Evolutionary conservation across 352 stramenopile species (phyloP).

Genomic region (Globisporangium splendens): DNA sequence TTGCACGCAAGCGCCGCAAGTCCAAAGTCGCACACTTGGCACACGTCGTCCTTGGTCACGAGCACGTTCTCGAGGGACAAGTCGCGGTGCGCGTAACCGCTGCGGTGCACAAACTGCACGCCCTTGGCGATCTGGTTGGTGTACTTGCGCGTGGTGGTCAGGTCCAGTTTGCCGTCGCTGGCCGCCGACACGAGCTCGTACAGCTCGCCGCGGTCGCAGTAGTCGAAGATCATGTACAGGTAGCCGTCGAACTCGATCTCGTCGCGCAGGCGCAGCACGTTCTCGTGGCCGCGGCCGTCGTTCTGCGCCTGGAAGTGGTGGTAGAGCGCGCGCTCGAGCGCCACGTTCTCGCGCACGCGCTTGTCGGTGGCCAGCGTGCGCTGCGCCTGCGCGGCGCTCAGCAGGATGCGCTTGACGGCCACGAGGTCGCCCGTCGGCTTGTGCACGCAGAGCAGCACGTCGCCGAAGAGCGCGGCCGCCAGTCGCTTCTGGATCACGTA

Average conservation of each 20-base stretch:
- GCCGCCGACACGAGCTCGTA: conserved; percentile 71
- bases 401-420: conserved; percentile 77
- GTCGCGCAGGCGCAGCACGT: conserved; percentile 66
- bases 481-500: conserved; percentile 81
- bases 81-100: conserved; percentile 78
- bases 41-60: conserved; percentile 63
- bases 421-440: conserved; percentile 54
- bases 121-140: conserved; percentile 62
- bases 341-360: conserved; percentile 77
- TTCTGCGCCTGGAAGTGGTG: conserved; percentile 49
- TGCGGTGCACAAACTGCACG: conserved; percentile 72
- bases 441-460: conserved; percentile 77
- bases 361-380: conserved; percentile 65
- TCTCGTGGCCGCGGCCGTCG: conserved; percentile 55
- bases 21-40: conserved; percentile 82
- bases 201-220: conserved; percentile 64
- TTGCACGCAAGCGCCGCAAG: conserved; percentile 51
- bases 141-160: conserved; percentile 44
- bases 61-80: conserved; percentile 85
- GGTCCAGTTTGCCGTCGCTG: conserved; percentile 46
- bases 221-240: conserved; percentile 78
- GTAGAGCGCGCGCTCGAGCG: conserved; percentile 71
- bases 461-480: conserved; percentile 71
- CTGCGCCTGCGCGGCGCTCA: conserved; percentile 52
- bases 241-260: conserved; percentile 81